These are phyloP conservation scores for Russula compacta DNA, from an alignment of 768 basidiomycete genomes.

Conservation along the genomic window DNA sequence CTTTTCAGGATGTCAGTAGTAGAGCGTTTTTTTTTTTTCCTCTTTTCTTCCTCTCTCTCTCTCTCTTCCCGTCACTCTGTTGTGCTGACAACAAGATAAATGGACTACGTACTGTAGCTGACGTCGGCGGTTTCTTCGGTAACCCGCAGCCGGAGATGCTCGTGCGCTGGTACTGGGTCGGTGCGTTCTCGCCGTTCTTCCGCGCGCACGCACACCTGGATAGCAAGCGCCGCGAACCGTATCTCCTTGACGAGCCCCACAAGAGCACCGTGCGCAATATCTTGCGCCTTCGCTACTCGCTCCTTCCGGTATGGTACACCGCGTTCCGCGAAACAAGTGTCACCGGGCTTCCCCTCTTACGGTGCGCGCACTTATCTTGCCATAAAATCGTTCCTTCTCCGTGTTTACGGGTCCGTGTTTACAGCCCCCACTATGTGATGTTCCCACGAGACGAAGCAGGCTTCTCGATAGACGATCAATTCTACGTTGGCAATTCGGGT, in stretches of 20 bases:
- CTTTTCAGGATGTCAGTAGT: conserved; percentile 75
- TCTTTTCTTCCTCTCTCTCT: neutral
- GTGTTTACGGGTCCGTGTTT: neutral
- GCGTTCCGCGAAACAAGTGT: conserved; percentile 84
- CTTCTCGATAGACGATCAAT: conserved; percentile 90
- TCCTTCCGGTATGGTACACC: conserved; percentile 96
- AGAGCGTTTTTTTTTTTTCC: neutral
- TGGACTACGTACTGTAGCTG: conserved; percentile 44
- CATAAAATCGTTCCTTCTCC: neutral
- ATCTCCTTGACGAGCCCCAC: conserved; percentile 82
- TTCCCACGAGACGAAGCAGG: conserved; percentile 86
- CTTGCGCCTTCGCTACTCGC: conserved; percentile 71
- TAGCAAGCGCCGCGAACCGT: conserved; percentile 95
- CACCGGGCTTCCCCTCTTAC: conserved; percentile 72
- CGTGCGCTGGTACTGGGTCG: conserved; percentile 94
- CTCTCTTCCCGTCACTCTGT: neutral
- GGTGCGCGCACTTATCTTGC: conserved; percentile 37
- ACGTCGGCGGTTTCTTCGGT: conserved; percentile 98
- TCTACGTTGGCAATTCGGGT: conserved; percentile 81
- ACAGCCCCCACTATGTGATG: conserved; percentile 88
- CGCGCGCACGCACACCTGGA: conserved; percentile 97
- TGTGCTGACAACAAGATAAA: conserved; percentile 6
- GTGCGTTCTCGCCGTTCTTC: conserved; percentile 95
- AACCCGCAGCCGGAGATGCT: conserved; percentile 94
- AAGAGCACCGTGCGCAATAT: conserved; percentile 73